phyloP scores from a whole-genome alignment of 768 basidiomycete genomes.

The Boletus fagicola region DNA sequence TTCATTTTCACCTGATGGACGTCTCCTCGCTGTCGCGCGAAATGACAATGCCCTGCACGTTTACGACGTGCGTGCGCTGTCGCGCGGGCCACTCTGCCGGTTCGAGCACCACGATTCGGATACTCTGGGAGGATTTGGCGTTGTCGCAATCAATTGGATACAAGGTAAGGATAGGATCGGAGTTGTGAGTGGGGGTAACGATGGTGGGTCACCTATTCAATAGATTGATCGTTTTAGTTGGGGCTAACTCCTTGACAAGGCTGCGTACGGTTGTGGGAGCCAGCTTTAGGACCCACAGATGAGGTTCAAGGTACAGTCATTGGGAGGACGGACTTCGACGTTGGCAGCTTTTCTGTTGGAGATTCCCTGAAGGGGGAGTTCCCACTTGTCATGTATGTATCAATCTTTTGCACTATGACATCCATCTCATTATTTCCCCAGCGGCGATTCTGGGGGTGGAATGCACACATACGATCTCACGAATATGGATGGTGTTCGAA shows the following conservation, averaged over 20 bases:
- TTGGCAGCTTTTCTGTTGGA: constrained; percentile 59
- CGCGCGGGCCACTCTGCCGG: constrained; percentile 43
- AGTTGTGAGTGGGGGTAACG: constrained; percentile 59
- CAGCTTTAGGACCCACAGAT: constrained; percentile 39
- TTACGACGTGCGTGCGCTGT: constrained; percentile 59
- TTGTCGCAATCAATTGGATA: constrained; percentile 55
- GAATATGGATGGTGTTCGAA: constrained; percentile 20
- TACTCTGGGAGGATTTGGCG: constrained; percentile 40
- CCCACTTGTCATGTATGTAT: constrained; percentile 59
- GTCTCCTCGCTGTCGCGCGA: constrained; percentile 58
- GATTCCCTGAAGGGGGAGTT: constrained; percentile 51
- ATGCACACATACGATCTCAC: constrained; percentile 44
- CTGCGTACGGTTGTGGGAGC: constrained; percentile 70
- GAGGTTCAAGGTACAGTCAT: constrained; percentile 47
- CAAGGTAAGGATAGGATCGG: constrained; percentile 42
- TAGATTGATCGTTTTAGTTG: background rate
- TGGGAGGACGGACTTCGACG: constrained; percentile 54
- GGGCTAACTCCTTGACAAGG: constrained; percentile 38
- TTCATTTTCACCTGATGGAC: constrained; percentile 57
- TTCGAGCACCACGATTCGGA: constrained; percentile 48
- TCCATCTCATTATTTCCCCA: constrained; percentile 29
- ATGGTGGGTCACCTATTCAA: constrained; percentile 44
- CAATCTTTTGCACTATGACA: background rate
- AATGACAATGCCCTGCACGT: constrained; percentile 58
- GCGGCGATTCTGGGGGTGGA: constrained; percentile 51